Base-by-base conservation (phyloP, 371 early-diverging fungal species). In the Sporodiniella umbellata region DNA sequence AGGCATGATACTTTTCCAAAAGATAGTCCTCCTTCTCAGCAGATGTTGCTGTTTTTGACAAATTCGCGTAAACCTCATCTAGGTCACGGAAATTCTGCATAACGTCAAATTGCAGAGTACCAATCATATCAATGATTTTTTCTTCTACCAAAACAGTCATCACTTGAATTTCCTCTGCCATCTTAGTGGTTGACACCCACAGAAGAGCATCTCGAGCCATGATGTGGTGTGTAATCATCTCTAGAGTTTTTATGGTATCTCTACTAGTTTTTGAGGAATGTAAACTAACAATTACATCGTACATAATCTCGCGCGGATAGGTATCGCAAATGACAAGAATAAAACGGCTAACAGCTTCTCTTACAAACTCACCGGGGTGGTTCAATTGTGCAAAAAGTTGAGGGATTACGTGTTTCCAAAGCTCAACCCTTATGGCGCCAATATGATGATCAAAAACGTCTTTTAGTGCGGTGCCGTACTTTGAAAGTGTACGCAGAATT, bases 111-210 rank as follows among this genome's bases (percentile, higher is more conserved):
- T 87, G 78, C n/a, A 90, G 35, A 0, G 74, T 65, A n/a, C 76
- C 72, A 26, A 93, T 81, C 60, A 75, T 77, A 49, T 87, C 79
- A 18, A 81, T 56, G 89, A 91, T 90, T n/a, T 69, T 60, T 54
- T 93, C 94, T 54, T 92, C 92, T 82, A 89, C 85, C 2, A 93
- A 58, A 10, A 93, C 89, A 0, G 94, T 88, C 2, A 90, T 71
- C 33, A 82, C 70, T 25, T 85, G 82, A 15, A 91, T 66, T 54
- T 91, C 92, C 12, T 77, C 68, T 15, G 88, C 75, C 61, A 88
- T 66, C 12, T 61, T 61, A 31, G 71, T 63, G 0, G 89, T 82
- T 15, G 86, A 78, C 1, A 60, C 53, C 45, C 89, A 80, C n/a
- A 87, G 57, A 1, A 59, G 55, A 3, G 64, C 72, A 25, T 80